These are phyloP conservation scores for Theileria orientalis DNA, from an alignment of 169 alveolate genomes.

Conservation along the genomic window DNA sequence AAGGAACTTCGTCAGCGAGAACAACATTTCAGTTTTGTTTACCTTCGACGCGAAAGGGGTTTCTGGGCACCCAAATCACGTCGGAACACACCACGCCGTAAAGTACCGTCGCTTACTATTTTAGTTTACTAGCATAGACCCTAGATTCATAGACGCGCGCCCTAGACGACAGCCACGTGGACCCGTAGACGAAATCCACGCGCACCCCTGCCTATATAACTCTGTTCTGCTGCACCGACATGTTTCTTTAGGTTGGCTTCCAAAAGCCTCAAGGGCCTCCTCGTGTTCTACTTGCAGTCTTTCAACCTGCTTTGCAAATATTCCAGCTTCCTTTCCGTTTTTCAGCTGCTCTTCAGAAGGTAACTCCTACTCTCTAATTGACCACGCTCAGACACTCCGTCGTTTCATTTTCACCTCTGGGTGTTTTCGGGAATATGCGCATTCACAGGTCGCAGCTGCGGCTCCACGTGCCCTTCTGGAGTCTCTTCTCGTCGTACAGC, in stretches of 20 bases:
- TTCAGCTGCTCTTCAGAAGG: conserved; percentile 6
- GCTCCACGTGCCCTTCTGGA: conserved; percentile 41
- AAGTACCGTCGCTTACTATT: neutral
- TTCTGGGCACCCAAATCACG: conserved; percentile 77
- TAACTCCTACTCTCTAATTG: neutral
- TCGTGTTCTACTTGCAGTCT: conserved; percentile 31
- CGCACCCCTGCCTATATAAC: no score
- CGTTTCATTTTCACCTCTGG: conserved; percentile 16
- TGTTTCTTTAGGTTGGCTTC: neutral
- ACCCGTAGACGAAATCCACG: neutral
- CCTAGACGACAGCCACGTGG: neutral
- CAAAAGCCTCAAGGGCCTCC: neutral
- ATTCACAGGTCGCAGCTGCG: conserved; percentile 29
- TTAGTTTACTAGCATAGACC: neutral
- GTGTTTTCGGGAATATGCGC: conserved; percentile 21
- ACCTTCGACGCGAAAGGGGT: conserved; percentile 73
- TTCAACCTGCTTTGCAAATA: conserved; percentile 14
- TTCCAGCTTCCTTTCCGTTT: neutral
- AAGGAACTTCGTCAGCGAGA: conserved; percentile 14
- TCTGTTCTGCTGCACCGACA: no score
- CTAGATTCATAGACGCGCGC: neutral
- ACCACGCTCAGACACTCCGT: conserved; percentile 1
- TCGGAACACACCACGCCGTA: conserved; percentile 44
- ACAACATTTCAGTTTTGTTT: conserved; percentile 26
- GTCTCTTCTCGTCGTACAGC: conserved; percentile 27